Evolutionary conservation across 495 filamentous ascomycete species (phyloP).

Genomic region (Recurvomyces mirabilis): DNA sequence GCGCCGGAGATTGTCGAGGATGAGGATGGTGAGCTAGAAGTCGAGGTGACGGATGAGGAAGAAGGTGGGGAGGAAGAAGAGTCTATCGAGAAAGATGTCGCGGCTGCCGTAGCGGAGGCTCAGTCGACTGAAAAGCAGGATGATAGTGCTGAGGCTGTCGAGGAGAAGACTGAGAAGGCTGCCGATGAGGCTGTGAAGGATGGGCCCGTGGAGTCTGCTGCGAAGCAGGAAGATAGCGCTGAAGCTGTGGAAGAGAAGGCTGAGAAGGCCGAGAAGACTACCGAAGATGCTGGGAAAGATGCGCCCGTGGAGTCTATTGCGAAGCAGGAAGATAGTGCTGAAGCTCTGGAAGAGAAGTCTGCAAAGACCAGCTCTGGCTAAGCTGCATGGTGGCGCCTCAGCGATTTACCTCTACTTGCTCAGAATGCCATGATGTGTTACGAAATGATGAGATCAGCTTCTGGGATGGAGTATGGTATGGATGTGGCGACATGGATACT

Average conservation of each 20-base stretch:
- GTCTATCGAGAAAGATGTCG: neutral
- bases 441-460: too few species aligned
- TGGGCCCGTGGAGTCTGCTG: constrained; percentile 4
- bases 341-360: neutral
- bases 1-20: constrained; percentile 1
- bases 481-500: too few species aligned
- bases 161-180: constrained; percentile 33
- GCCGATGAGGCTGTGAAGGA: neutral
- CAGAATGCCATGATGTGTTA: too few species aligned
- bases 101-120: neutral
- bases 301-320: neutral
- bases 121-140: neutral
- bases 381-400: too few species aligned
- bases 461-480: too few species aligned
- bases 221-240: constrained; percentile 1
- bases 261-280: neutral
- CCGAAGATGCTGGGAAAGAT: neutral
- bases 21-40: constrained; percentile 9
- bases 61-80: constrained; percentile 1
- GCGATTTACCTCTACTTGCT: too few species aligned
- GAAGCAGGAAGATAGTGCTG: neutral
- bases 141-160: constrained; percentile 47
- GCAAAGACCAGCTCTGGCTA: neutral
- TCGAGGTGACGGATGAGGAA: constrained; percentile 9
- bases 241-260: neutral